phyloP scores from a whole-genome alignment of 2,329 filamentous ascomycete species.

The Fusarium sulawesiense region DNA sequence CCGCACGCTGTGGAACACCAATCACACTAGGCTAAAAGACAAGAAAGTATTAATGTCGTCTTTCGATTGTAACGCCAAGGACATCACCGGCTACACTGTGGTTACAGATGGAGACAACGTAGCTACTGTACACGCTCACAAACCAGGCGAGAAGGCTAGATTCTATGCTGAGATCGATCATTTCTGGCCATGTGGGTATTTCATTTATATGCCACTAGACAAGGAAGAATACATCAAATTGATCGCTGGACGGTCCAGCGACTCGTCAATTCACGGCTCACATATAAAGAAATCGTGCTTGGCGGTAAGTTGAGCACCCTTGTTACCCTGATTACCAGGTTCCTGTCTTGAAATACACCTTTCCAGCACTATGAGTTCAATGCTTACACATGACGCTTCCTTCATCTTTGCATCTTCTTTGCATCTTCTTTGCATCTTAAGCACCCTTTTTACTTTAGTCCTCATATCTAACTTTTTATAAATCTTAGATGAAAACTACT shows the following conservation, averaged over 20 bases:
- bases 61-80: not conserved
- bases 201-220: slow-evolving; percentile 1
- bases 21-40: not conserved
- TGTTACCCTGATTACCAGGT: no score
- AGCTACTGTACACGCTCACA: not conserved
- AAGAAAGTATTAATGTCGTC: not conserved
- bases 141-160: not conserved
- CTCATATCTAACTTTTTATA: not conserved
- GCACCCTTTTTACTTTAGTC: not conserved
- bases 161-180: not conserved
- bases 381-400: no score
- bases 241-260: not conserved
- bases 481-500: not conserved
- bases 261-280: not conserved
- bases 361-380: no score
- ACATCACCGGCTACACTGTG: not conserved
- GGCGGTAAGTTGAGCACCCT: not conserved
- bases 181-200: not conserved
- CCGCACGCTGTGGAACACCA: not conserved
- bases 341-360: no score
- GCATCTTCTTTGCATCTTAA: no score
- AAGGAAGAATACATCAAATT: not conserved
- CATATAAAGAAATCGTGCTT: not conserved
- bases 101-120: not conserved
- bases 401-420: no score